Base-by-base conservation (phyloP, 495 filamentous ascomycete species). In the Penicillium robsamsonii region DNA sequence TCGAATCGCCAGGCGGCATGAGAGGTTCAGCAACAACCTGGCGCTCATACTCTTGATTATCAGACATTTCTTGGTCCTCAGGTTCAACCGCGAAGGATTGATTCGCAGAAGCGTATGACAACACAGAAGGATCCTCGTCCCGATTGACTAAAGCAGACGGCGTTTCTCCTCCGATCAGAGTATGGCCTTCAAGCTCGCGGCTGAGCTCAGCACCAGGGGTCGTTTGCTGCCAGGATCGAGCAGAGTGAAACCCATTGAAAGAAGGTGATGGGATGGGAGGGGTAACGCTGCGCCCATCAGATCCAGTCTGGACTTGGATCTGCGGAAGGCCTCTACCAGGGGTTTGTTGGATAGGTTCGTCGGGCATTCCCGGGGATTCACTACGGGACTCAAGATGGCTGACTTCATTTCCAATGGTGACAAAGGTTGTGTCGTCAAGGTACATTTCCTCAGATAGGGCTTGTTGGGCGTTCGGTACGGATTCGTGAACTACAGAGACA, bases 401-500 rank as follows among this genome's bases (percentile, higher is more conserved):
- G 27, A 45, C 50, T 9, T 49, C 61, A 20, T 64, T 64, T 6
- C 53, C 56, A 5, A 61, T 42, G 20, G 64, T 69, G 18, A 66
- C 57, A 20, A 62, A 60, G 0, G 66, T 64, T 24, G 63, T 67
- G 40, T 68, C 66, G 35, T 68, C 63, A n/a, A 66, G 46, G 24
- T 62, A 59, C 63, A 66, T 69, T 29, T 60, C 63, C 17, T 49
- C 48, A 15, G 46, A 20, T 7, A 41, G 31, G 11, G 42, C 33
- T 11, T 25, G 20, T 27, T 60, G 58, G 46, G 49, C 45, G 30
- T 53, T 64, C 33, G 54, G 59, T 66, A 65, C 60, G 35, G 59
- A 61, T 42, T 69, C 68, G 31, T 66, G 57, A 42, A 65, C 59
- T 68, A 68, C 62, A 49, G 61, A 64, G 57, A 68, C 64, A 66